Evolutionary conservation across 371 early-diverging fungal genomes (phyloP), one percentile per base, ranked within the genome.

Genomic region (Rhizopus arrhizus): DNA sequence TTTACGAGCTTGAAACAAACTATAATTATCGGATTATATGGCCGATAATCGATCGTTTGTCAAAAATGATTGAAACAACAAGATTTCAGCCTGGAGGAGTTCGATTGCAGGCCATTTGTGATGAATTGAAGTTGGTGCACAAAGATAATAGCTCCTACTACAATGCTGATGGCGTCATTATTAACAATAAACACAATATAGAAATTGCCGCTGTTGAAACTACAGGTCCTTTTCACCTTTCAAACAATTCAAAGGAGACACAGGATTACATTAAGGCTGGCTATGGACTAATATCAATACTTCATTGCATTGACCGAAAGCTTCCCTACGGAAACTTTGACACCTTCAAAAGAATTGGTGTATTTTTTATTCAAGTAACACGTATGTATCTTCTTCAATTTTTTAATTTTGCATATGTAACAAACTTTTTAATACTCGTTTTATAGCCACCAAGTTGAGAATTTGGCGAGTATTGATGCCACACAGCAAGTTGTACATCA

Each of bases 401-500:
- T 36, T 36, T 36, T 36, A 36, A 53, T 45, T 15, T 52, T 51
- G 53, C 43, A 53, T 16, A 53, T 53, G 52, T 56, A 56, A 51
- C 42, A 0, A 56, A 51, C 36, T 61, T 61, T n/a, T 49, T 56
- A 45, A 52, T 43, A 52, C 46, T 47, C 43, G 13, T 49, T 55
- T 55, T 49, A 56, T 49, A 56, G 51, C 62, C 15, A 61, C 50
- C 41, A 61, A 56, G 56, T 16, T 51, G 34, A 57, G 56, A 52
- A 45, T 56, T 62, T 52, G 52, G 50, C 49, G 51, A 55, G 40
- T 49, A 33, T 61, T 43, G 32, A 61, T 61, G 56, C 51, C 62
- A 55, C 50, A 54, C 46, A 61, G 61, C 61, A 61, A 61, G 50
- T 42, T 62, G 38, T 62, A 62, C 28, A 52, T 62, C 29, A 56